phyloP scores from a whole-genome alignment of 2,329 filamentous ascomycete species.

The Pyricularia sp. region DNA sequence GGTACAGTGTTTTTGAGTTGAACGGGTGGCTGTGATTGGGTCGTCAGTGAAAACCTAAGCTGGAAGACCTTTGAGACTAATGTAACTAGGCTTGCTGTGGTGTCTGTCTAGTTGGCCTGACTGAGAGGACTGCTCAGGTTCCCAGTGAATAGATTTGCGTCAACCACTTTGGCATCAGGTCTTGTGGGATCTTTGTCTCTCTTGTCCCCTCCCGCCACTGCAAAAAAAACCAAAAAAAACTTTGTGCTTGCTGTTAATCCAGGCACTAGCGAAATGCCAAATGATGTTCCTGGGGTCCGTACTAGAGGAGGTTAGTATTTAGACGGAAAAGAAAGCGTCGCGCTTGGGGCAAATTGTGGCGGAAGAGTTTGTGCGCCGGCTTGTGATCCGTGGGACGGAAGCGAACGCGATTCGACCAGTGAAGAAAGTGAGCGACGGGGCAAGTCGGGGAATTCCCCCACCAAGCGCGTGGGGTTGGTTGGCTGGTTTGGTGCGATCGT shows the following conservation, averaged over 20 bases:
- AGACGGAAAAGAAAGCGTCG: not conserved
- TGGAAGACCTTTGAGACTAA: not conserved
- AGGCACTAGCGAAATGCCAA: not conserved
- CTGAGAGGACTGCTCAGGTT: not conserved
- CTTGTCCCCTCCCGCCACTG: not conserved
- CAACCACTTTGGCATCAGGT: not conserved
- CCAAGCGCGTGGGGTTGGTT: not conserved
- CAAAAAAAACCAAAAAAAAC: not conserved
- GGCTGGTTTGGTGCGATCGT: not conserved
- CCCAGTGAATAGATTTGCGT: not conserved
- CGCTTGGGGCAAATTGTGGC: not conserved
- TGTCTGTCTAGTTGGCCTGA: not conserved
- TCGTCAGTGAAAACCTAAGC: not conserved
- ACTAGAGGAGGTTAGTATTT: not conserved
- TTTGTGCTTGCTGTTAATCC: not conserved
- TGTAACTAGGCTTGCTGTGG: not conserved
- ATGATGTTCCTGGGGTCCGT: not conserved
- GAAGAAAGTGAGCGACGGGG: not conserved
- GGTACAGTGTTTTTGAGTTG: constrained; percentile 6
- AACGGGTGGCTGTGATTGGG: not conserved
- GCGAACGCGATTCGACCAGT: not conserved
- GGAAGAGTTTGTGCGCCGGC: not conserved
- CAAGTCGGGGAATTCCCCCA: not conserved
- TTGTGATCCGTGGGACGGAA: not conserved
- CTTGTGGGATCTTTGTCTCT: not conserved